Base-by-base conservation (phyloP, 108 stramenopile species). In the Stephanodiscus minutulus region DNA sequence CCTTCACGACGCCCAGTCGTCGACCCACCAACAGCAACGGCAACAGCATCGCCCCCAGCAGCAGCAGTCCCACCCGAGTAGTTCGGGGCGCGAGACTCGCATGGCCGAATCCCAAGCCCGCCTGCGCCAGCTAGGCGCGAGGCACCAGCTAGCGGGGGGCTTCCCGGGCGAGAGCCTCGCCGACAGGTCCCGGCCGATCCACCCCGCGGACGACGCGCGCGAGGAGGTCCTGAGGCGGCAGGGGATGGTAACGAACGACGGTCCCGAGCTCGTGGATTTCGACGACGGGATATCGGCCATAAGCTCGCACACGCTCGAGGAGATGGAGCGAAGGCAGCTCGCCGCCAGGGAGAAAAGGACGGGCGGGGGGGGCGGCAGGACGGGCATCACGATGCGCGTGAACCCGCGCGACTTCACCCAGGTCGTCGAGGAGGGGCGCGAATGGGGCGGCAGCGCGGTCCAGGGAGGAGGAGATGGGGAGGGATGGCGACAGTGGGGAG, bases 231-330 rank as follows among this genome's bases (percentile, higher is more conserved):
- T 21, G 25, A 8, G 24, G 21, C 63, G 46, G 0, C n/a, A n/a
- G n/a, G n/a, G n/a, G n/a, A n/a, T n/a, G n/a, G n/a, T n/a, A n/a
- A n/a, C n/a, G n/a, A n/a, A n/a, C n/a, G 24, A n/a, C 3, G 18
- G 36, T 24, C 61, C 22, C 31, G 78, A 79, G 24, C 37, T 56
- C 21, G 55, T 84, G 15, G 71, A 66, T 47, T 91, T 91, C 70
- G 91, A 92, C 66, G 91, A 92, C 82, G 86, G 88, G n/a, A 86
- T 92, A 52, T 79, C 77, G 11, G 83, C 83, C 27, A 88, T 92
- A 64, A 83, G 84, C 3, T 76, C 86, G 4, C 84, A 90, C 49
- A 92, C 88, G 13, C 76, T 92, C 43, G 91, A 92, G 66, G 88
- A 89, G 47, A 82, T 89, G 83, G 91, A 79, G 61, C 39, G 62